These are phyloP conservation scores for Chrysanthemum lavandulifolium DNA, from an alignment of 129 eudicot species.

Conservation along the genomic window DNA sequence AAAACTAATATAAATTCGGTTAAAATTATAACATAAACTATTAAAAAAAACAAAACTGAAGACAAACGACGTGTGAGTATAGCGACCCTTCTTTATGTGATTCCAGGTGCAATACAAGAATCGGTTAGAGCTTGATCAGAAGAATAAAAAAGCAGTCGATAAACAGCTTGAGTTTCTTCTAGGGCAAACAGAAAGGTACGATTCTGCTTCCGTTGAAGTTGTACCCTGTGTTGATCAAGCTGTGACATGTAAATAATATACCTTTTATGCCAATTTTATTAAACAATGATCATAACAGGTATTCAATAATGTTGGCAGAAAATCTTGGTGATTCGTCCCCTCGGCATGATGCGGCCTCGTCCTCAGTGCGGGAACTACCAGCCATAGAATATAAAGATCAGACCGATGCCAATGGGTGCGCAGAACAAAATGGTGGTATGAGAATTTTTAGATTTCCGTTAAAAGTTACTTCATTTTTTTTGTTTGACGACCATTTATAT, in stretches of 20 bases:
- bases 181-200: conserved; percentile 96
- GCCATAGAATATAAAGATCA: conserved; percentile 43
- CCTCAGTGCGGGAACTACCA: conserved; percentile 34
- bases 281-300: conserved; percentile 47
- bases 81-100: neutral
- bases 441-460: neutral
- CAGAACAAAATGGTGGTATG: conserved; percentile 42
- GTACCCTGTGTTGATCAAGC: neutral
- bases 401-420: conserved; percentile 33
- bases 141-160: conserved; percentile 94
- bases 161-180: conserved; percentile 94
- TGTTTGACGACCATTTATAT: neutral
- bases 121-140: conserved; percentile 88
- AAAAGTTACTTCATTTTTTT: neutral
- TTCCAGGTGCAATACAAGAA: conserved; percentile 92
- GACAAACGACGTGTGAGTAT: too few relatives aligned
- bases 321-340: conserved; percentile 73
- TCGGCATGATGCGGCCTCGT: conserved; percentile 30
- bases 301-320: conserved; percentile 97
- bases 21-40: too few relatives aligned
- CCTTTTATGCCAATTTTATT: neutral
- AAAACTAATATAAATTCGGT: too few relatives aligned
- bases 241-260: neutral
- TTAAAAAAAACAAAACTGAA: too few relatives aligned
- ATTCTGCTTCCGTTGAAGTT: neutral